These are phyloP conservation scores for Hypoxylon lienhwacheense DNA, from an alignment of 495 filamentous ascomycete species.

Conservation along the genomic window DNA sequence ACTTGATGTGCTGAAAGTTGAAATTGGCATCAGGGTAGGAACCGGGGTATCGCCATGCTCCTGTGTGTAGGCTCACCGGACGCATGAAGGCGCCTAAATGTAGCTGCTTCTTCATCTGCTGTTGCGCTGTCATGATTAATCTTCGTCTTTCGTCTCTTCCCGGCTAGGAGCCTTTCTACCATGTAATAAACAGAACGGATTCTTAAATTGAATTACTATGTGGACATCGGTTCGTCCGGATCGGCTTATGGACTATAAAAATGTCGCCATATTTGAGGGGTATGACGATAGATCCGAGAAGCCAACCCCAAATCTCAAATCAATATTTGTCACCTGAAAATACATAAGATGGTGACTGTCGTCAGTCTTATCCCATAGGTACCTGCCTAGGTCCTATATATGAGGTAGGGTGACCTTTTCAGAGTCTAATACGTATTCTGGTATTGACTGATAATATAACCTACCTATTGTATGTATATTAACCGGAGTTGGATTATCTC, in stretches of 20 bases:
- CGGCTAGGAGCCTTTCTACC: constrained; percentile 8
- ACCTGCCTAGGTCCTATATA: too few species aligned
- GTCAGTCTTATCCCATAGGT: too few species aligned
- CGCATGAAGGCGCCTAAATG: constrained; percentile 64
- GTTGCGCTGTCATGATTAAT: constrained; percentile 22
- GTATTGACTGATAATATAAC: constrained; percentile 5
- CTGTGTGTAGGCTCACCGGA: constrained; percentile 58
- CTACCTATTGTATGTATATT: background rate
- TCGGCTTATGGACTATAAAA: constrained; percentile 15
- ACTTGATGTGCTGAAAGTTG: constrained; percentile 56
- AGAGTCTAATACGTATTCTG: too few species aligned
- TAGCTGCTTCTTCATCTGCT: constrained; percentile 43
- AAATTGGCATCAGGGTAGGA: constrained; percentile 62
- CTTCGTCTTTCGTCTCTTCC: background rate
- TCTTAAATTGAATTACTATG: background rate
- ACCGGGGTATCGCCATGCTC: constrained; percentile 60
- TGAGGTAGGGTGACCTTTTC: too few species aligned
- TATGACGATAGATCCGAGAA: constrained; percentile 27
- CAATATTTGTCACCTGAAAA: too few species aligned
- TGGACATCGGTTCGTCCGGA: constrained; percentile 15
- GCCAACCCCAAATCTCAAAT: constrained; percentile 23
- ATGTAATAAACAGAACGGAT: constrained; percentile 10
- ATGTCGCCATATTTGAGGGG: constrained; percentile 35
- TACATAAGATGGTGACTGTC: constrained; percentile 3
- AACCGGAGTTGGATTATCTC: too few species aligned